Conservation (phyloP, 2,329 filamentous ascomycete species). For the Trichoderma sp. region DNA sequence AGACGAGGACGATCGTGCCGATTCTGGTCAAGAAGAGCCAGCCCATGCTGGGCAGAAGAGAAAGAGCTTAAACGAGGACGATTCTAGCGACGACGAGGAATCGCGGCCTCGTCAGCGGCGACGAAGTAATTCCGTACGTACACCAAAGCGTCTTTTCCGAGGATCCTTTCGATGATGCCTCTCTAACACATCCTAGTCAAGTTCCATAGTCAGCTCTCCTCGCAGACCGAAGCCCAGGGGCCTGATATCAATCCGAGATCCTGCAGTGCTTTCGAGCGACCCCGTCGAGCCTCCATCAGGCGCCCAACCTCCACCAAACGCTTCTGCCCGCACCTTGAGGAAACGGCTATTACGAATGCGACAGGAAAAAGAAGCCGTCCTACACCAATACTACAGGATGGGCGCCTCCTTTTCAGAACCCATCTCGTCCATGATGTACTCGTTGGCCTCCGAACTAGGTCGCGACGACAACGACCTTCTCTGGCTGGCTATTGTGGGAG, state of each 20-base stretch:
- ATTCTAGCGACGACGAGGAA: conserved; percentile 68
- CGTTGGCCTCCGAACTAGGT: conserved; percentile 87
- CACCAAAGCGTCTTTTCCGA: not conserved
- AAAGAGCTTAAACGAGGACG: conserved; percentile 73
- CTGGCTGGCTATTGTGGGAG: conserved; percentile 92
- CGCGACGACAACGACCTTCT: conserved; percentile 95
- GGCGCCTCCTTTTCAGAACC: conserved; percentile 93
- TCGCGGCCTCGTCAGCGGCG: conserved; percentile 75
- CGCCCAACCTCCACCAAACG: conserved; percentile 56
- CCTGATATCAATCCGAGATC: conserved; percentile 52
- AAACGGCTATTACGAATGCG: conserved; percentile 71
- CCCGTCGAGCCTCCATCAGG: conserved; percentile 54
- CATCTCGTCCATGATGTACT: conserved; percentile 91
- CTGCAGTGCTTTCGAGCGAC: conserved; percentile 47
- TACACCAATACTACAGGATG: conserved; percentile 79
- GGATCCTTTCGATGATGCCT: not conserved
- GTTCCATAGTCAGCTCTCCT: conserved; percentile 63
- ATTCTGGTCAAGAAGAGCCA: conserved; percentile 37
- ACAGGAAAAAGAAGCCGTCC: conserved; percentile 69
- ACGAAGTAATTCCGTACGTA: conserved; percentile 79
- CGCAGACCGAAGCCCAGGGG: conserved; percentile 58
- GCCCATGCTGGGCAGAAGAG: conserved; percentile 62
- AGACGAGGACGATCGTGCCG: conserved; percentile 49
- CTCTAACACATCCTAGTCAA: conserved; percentile 48
- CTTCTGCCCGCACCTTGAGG: conserved; percentile 69